Evolutionary conservation across 1,139 yeast genomes (phyloP), one percentile per base, ranked within the genome.

Genomic region (Saccharomyces hybrid): DNA sequence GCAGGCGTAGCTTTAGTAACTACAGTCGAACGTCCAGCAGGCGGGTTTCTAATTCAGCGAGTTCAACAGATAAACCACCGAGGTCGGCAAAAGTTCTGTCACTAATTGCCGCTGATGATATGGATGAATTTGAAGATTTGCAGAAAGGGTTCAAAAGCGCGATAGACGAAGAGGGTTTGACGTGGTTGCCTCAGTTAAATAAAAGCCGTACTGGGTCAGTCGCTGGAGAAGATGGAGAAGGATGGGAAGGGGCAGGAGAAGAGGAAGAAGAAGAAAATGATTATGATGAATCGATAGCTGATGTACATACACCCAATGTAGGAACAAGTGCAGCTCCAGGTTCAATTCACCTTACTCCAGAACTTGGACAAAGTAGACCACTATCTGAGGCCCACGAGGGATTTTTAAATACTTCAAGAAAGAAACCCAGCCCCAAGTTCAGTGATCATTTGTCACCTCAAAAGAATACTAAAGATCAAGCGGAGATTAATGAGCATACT

Each of bases 91-190:
- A 60, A 48, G 66, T 66, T 5, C 51, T 66, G 27, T 64, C 70
- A 1, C 60, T 58, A 41, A 58, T 63, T 27, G 69, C 59, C 21
- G 68, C 66, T 2, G 69, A 66, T 49, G 71, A 68, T 54, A 58
- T 67, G 61, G 67, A 65, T 51, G 71, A 68, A 38, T 68, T 66
- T 54, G 59, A 65, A 47, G 65, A 63, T 55, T 55, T 68, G 32
- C 70, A 68, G 53, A 65, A 65, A 34, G 71, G 61, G 26, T 67
- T 68, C 48, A 54, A 60, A 47, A 58, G 60, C 49, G 67, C 65
- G 7, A 53, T 63, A 29, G 64, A 60, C 48, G 64, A 60, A 11
- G 62, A 60, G 28, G 68, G 66, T 14, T 53, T 59, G 38, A 53
- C 65, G 1, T 67, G 71, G 71, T 55, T 67, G 6, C 71, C 70